Conservation (phyloP, 2,329 filamentous ascomycete genomes). For the Fusarium oligoseptatum region DNA sequence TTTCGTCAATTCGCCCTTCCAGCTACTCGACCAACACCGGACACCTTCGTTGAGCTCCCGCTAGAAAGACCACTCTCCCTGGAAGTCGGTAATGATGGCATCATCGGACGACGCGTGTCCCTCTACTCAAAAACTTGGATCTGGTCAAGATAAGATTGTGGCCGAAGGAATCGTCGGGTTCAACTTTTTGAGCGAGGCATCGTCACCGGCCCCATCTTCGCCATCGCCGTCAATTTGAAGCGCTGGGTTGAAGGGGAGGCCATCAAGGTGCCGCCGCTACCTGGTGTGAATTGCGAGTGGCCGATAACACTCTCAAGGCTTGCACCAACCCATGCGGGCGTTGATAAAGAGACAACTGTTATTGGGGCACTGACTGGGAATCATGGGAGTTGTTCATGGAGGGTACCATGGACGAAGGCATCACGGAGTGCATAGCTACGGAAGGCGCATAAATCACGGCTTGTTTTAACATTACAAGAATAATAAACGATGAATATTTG, state of each 20-base stretch:
- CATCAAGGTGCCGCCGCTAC: slow-evolving; percentile 35
- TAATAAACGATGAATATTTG: background rate
- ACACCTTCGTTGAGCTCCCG: slow-evolving; percentile 50
- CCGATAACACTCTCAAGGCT: background rate
- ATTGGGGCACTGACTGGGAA: background rate
- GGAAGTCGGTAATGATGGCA: slow-evolving; percentile 60
- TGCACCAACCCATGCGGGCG: background rate
- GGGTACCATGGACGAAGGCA: background rate
- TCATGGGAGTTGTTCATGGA: background rate
- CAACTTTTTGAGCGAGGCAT: slow-evolving; percentile 51
- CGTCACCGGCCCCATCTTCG: slow-evolving; percentile 22
- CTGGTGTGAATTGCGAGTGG: background rate
- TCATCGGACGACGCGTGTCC: slow-evolving; percentile 64
- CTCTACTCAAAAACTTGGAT: slow-evolving; percentile 47
- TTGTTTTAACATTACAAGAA: background rate
- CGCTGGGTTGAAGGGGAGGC: background rate
- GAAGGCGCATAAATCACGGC: background rate
- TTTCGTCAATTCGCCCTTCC: slow-evolving; percentile 56
- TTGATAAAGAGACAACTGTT: slow-evolving; percentile 6
- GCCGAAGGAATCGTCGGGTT: slow-evolving; percentile 66
- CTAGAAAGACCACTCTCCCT: slow-evolving; percentile 57
- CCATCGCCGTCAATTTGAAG: slow-evolving; percentile 22
- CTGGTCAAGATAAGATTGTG: slow-evolving; percentile 50
- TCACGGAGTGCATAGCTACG: background rate
- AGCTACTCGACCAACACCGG: slow-evolving; percentile 12